Evolutionary conservation across 225 moss, liverwort and hornwort genomes (phyloP), one percentile per base, ranked within the genome.

Genomic region (Marchantia polymorpha): DNA sequence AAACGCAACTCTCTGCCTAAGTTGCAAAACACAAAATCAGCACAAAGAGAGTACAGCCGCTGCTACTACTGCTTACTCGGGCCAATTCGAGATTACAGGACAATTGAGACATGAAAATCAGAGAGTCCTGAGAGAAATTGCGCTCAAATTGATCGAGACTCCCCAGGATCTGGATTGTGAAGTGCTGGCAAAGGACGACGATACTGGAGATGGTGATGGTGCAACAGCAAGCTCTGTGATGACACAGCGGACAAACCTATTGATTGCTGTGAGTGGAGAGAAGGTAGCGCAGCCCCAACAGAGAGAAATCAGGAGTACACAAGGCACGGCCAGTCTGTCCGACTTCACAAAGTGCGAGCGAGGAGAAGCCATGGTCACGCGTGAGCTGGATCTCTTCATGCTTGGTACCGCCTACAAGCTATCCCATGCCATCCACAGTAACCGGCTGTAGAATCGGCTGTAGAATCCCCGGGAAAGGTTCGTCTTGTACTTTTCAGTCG

Each of bases 301-400:
- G 53, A 73, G 73, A 13, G 27, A 73, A 54, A 16, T 73, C 53
- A 73, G 53, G 73, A 73, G 54, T 54, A 14, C 54, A 72, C 52
- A 72, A 13, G 25, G 72, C 52, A 23, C 51, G 52, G 25, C 52
- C 72, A 72, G 72, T 14, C 73, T 73, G 53, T 54, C 53, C 27
- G 15, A 26, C 26, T 17, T 26, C 27, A 29, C 53, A 29, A 53
- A 13, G 14, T 53, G 53, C 3, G 7, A n/a, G 53, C 31, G 67
- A 26, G 0, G 5, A 14, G 67, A n/a, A 67, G 67, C 53, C 2
- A 39, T 39, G 39, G 39, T 39, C 39, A 26, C 9, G 53, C 26
- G 54, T 54, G 73, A 73, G 73, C 73, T 29, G 73, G 73, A 73
- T 73, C 73, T 71, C 31, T n/a, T 71, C 50, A 49, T 51, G 50